These are phyloP conservation scores for Vanilla planifolia DNA, from an alignment of 106 monocot species.

Conservation along the genomic window DNA sequence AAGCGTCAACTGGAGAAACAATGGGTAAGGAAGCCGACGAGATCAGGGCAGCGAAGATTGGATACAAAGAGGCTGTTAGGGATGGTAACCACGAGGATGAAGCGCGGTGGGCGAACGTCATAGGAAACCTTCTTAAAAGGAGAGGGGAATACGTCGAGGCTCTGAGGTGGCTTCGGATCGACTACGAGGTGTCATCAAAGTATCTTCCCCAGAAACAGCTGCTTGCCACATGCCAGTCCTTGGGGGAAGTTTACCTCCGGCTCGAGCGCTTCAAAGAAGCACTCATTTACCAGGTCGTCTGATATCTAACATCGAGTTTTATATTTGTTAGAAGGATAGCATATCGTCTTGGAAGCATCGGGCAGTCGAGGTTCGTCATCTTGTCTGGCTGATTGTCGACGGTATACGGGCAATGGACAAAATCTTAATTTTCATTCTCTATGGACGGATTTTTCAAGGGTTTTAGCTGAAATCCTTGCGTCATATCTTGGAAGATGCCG, in stretches of 20 bases:
- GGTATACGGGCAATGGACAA: no score
- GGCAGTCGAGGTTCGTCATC: no score
- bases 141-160: slow-evolving; percentile 87
- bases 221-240: slow-evolving; percentile 90
- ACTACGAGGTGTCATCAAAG: slow-evolving; percentile 74
- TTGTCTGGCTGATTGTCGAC: no score
- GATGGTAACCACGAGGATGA: slow-evolving; percentile 79
- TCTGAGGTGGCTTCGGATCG: slow-evolving; percentile 76
- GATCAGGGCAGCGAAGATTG: slow-evolving; percentile 58
- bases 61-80: slow-evolving; percentile 42
- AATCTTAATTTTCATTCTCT: no score
- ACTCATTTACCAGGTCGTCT: slow-evolving; percentile 58
- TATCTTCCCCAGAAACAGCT: slow-evolving; percentile 77
- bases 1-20: no score
- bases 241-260: slow-evolving; percentile 81
- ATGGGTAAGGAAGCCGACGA: slow-evolving; percentile 57
- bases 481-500: no score
- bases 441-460: no score
- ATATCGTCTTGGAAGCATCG: no score
- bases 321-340: no score
- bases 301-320: no score
- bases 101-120: slow-evolving; percentile 82
- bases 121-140: slow-evolving; percentile 74
- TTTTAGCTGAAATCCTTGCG: no score
- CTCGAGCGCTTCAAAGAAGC: slow-evolving; percentile 64